These are phyloP conservation scores for Striga asiatica DNA, from an alignment of 257 asterid species.

Conservation along the genomic window DNA sequence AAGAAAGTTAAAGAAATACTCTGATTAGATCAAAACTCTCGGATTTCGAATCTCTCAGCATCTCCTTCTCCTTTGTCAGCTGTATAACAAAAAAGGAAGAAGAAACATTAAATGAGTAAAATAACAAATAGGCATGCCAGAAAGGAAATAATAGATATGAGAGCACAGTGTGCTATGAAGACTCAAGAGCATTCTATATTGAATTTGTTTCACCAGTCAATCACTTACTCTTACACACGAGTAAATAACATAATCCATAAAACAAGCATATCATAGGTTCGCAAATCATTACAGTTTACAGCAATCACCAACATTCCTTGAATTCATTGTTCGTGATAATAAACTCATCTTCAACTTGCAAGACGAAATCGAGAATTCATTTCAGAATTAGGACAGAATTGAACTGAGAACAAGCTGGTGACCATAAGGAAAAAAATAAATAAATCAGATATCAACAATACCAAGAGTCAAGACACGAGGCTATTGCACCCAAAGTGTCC, in stretches of 20 bases:
- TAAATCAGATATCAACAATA: no score
- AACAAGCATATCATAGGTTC: no score
- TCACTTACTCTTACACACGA: background rate
- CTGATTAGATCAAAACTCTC: slow-evolving; percentile 66
- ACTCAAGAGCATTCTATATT: no score
- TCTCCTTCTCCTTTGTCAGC: slow-evolving; percentile 67
- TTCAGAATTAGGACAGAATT: slow-evolving; percentile 11
- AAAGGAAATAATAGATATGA: background rate
- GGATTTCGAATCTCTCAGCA: slow-evolving; percentile 54
- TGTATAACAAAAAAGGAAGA: slow-evolving; percentile 25
- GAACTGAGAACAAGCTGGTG: background rate
- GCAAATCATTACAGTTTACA: no score
- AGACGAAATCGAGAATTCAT: background rate
- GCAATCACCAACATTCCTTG: background rate
- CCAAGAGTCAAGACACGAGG: no score
- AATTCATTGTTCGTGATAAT: background rate
- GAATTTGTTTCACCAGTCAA: background rate
- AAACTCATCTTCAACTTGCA: background rate
- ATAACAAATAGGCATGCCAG: background rate
- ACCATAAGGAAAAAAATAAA: background rate
- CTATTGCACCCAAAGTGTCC: no score
- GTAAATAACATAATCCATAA: background rate
- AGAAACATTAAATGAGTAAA: background rate
- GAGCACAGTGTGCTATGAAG: no score
- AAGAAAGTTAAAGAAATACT: slow-evolving; percentile 28